Base-by-base conservation (phyloP, 108 stramenopile species). In the Fragilaria crotonensis region DNA sequence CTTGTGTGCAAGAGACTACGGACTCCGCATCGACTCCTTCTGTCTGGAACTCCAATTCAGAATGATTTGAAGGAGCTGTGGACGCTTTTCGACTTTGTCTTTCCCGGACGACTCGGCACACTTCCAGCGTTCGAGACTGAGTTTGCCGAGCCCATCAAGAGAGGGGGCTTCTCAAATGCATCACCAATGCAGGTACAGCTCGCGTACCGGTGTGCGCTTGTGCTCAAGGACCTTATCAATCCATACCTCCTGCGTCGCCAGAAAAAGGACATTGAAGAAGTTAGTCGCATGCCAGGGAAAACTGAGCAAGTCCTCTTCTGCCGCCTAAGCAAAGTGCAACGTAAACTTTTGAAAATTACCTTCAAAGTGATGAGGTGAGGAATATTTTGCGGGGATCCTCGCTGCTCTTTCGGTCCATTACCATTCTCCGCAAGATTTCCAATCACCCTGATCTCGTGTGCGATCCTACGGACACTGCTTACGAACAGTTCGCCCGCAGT, bases 241-340 rank as follows among this genome's bases (percentile, higher is more conserved):
- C 97, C 97, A 23, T 96, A 96, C 53, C 68, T 98, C 30, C 77
- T 99, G 1, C 77, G 98, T 23, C 64, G 98, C 26, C 77, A 83
- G 48, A 90, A 90, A 57, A 87, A 85, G 61, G 83, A 87, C 27
- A 57, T 87, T 30, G 75, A 77, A 50, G 85, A 90, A 64, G 85
- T 90, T 19, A 84, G 78, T 54, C 60, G 90, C 53, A 87, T 87
- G 90, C 90, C 90, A 25, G 72, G 75, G 5, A 99, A 98, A 64
- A 93, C 93, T 17, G 97, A 98, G 60, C 95, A 96, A 59, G 95
- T 96, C 1, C 59, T 99, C 3, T 97, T 97, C 45, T 97, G 96
- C 59, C 83, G 85, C 4, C 71, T 97, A 31, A 89, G 89, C 4
- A 17, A 62, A n/a, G 67, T 67, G 21, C 97, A 98, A 62, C 68